phyloP scores from a whole-genome alignment of 192 early-diverging fungal species.

The Backusella parvicylindrica region DNA sequence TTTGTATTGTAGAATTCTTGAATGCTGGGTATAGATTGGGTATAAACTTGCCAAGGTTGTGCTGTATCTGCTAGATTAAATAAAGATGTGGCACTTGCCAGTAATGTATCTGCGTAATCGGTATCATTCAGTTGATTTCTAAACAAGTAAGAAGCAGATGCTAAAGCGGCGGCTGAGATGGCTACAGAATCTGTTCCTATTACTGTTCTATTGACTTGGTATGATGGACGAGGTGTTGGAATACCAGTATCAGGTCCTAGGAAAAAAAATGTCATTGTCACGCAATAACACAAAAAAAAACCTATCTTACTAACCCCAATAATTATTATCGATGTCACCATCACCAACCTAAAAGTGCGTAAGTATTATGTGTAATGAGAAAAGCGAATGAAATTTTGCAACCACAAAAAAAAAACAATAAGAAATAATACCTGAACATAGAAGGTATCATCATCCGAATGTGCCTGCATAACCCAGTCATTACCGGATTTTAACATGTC shows the following conservation, averaged over 20 bases:
- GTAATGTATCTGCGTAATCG: constrained; percentile 39
- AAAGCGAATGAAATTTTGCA: background rate
- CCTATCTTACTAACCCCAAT: constrained; percentile 46
- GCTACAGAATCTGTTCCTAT: constrained; percentile 57
- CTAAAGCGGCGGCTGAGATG: constrained; percentile 53
- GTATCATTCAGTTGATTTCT: constrained; percentile 44
- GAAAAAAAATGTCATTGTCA: background rate
- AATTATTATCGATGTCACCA: constrained; percentile 48
- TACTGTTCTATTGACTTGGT: constrained; percentile 35
- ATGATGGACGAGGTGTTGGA: constrained; percentile 50
- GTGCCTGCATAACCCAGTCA: constrained; percentile 59
- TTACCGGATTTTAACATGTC: constrained; percentile 55
- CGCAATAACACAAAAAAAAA: background rate
- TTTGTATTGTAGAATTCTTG: constrained; percentile 42
- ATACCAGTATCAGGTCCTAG: constrained; percentile 36
- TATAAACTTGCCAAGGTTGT: constrained; percentile 41
- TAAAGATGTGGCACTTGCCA: constrained; percentile 39
- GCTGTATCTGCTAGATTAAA: constrained; percentile 48
- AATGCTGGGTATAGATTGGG: constrained; percentile 37
- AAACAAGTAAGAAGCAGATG: constrained; percentile 50
- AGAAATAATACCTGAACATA: constrained; percentile 41
- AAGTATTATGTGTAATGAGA: too few species aligned
- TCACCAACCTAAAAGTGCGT: constrained; percentile 34
- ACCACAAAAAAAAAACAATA: background rate
- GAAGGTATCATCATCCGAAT: constrained; percentile 47